phyloP scores from a whole-genome alignment of 2,329 filamentous ascomycete species.

The Claviceps arundinis region DNA sequence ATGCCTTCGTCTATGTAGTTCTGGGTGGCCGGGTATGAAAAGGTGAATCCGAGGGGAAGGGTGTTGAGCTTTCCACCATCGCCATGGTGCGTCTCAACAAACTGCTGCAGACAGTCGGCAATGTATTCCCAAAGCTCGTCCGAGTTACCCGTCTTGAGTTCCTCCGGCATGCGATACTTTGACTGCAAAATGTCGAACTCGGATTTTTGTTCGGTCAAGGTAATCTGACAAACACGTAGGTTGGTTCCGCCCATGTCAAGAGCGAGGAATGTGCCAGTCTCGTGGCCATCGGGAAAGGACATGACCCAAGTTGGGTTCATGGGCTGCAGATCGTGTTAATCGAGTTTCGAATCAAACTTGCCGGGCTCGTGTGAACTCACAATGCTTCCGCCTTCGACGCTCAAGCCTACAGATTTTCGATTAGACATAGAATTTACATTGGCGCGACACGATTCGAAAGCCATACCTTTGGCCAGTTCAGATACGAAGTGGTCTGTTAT shows the following conservation, averaged over 20 bases:
- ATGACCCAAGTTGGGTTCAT: conserved; percentile 99
- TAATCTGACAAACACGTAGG: conserved; percentile 86
- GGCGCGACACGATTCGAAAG: background rate
- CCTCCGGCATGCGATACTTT: conserved; percentile 89
- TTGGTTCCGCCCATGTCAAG: conserved; percentile 97
- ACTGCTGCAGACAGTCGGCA: conserved; percentile 81
- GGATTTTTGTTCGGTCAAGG: conserved; percentile 71
- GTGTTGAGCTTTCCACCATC: conserved; percentile 46
- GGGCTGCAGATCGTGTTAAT: conserved; percentile 42
- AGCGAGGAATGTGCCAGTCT: conserved; percentile 77
- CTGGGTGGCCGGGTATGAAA: conserved; percentile 89
- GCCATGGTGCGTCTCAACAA: conserved; percentile 74
- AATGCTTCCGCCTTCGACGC: conserved; percentile 81
- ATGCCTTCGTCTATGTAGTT: conserved; percentile 88
- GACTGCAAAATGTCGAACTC: conserved; percentile 92
- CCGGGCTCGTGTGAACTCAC: conserved; percentile 38
- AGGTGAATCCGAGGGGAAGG: conserved; percentile 82
- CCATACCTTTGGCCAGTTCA: conserved; percentile 70
- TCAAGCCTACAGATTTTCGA: conserved; percentile 46
- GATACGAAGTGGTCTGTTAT: conserved; percentile 82
- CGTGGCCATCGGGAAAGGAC: conserved; percentile 72
- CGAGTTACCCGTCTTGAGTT: conserved; percentile 71
- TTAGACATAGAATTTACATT: background rate
- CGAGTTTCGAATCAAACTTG: background rate
- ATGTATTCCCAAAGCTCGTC: conserved; percentile 94